phyloP scores from a whole-genome alignment of 2,329 filamentous ascomycete genomes.

The Fusarium domesticum region DNA sequence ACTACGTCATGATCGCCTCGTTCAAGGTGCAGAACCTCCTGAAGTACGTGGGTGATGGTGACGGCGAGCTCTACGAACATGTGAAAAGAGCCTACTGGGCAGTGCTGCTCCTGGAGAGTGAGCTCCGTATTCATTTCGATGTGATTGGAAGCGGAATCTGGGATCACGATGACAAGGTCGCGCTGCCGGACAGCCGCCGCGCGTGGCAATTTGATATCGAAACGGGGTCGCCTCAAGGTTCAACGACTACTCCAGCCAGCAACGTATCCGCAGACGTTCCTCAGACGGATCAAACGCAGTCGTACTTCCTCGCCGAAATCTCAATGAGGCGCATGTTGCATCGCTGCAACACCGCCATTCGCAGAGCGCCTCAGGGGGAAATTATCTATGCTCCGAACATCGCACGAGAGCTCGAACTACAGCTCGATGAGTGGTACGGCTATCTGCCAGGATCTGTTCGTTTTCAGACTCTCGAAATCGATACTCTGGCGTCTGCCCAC shows the following conservation, averaged over 20 bases:
- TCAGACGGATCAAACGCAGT: neutral
- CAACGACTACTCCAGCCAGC: neutral
- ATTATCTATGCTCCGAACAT: slow-evolving; percentile 27
- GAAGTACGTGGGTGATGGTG: slow-evolving; percentile 1
- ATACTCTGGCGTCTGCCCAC: neutral
- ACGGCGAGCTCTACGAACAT: slow-evolving; percentile 2
- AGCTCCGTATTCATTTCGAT: slow-evolving; percentile 1
- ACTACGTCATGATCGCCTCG: slow-evolving; percentile 2
- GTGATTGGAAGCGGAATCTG: slow-evolving; percentile 1
- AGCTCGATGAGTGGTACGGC: slow-evolving; percentile 35
- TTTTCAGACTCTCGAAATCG: slow-evolving; percentile 17
- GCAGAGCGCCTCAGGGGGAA: slow-evolving; percentile 14
- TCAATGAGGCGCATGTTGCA: slow-evolving; percentile 33
- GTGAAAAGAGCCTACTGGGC: slow-evolving; percentile 2
- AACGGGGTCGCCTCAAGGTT: neutral
- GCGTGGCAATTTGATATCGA: slow-evolving; percentile 2
- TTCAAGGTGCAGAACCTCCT: slow-evolving; percentile 2
- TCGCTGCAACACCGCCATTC: slow-evolving; percentile 27
- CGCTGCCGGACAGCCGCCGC: neutral
- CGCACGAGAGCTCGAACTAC: slow-evolving; percentile 31
- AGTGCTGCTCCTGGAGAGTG: slow-evolving; percentile 2
- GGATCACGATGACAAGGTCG: slow-evolving; percentile 1
- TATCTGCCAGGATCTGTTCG: slow-evolving; percentile 30
- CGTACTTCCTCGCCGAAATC: slow-evolving; percentile 16
- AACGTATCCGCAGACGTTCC: neutral